These are phyloP conservation scores for Dryadomyces quercus-mongolicae DNA, from an alignment of 2,329 filamentous ascomycete species.

Conservation along the genomic window DNA sequence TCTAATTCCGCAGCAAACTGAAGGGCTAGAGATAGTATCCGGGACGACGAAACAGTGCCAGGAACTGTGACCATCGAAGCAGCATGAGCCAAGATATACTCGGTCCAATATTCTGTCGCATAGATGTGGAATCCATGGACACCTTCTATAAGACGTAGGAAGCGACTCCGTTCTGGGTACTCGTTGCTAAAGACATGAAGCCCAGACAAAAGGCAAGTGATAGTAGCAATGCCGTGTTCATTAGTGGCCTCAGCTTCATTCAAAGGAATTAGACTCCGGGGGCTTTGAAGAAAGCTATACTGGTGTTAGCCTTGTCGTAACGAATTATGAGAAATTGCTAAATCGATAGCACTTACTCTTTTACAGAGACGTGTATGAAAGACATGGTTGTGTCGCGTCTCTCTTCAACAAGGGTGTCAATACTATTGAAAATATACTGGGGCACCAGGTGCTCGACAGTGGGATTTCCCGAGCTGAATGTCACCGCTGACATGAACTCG, in stretches of 20 bases:
- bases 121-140: constrained; percentile 20
- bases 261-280: constrained; percentile 4
- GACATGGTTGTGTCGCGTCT: constrained; percentile 10
- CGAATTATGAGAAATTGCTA: too few species aligned
- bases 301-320: not conserved
- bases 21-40: too few species aligned
- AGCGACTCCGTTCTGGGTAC: not conserved
- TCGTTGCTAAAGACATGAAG: constrained; percentile 8
- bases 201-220: constrained; percentile 16
- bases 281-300: constrained; percentile 10
- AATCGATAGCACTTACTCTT: constrained; percentile 12
- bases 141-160: constrained; percentile 14
- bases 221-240: constrained; percentile 14
- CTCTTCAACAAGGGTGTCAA: constrained; percentile 10
- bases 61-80: not conserved
- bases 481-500: constrained; percentile 21
- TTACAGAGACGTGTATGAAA: constrained; percentile 15
- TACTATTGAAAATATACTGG: constrained; percentile 8
- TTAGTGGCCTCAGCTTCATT: constrained; percentile 2
- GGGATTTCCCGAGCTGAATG: constrained; percentile 2
- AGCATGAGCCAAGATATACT: constrained; percentile 14
- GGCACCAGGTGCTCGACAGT: constrained; percentile 1
- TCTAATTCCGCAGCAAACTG: not conserved
- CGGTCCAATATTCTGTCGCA: constrained; percentile 18
- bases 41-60: not conserved